These are phyloP conservation scores for Cryphonectria nitschkei DNA, from an alignment of 2,329 filamentous ascomycete genomes.

Conservation along the genomic window DNA sequence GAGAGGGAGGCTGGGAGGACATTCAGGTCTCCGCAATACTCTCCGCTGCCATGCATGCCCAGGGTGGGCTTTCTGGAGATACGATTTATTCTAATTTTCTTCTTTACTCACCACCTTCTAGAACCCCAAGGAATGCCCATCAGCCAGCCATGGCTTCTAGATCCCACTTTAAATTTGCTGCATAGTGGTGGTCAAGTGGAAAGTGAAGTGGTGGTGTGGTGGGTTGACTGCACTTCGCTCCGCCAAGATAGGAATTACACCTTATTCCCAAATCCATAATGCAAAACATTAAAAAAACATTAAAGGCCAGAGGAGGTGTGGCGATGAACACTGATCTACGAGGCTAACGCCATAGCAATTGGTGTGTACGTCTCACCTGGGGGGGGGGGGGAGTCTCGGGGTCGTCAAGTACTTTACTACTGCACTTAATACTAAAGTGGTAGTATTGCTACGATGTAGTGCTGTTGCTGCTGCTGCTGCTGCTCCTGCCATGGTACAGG, in stretches of 20 bases:
- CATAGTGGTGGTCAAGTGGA: background rate
- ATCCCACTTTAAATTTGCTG: background rate
- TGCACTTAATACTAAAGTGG: background rate
- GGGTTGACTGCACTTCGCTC: background rate
- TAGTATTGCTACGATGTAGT: background rate
- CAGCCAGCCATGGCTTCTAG: background rate
- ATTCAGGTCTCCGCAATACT: conserved; percentile 1
- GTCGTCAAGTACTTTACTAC: background rate
- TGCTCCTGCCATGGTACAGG: background rate
- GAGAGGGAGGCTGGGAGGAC: conserved; percentile 5
- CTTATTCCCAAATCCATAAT: too few species aligned
- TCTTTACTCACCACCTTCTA: background rate
- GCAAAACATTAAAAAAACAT: too few species aligned
- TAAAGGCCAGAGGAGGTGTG: background rate
- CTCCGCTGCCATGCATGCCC: conserved; percentile 1
- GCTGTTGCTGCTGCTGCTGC: background rate
- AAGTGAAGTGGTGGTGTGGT: background rate
- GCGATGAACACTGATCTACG: background rate
- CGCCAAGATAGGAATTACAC: background rate
- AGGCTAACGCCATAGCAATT: background rate
- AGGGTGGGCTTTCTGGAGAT: background rate
- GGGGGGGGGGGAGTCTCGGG: background rate
- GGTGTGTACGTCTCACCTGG: background rate
- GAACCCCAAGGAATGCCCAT: background rate
- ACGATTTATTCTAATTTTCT: background rate